Conservation (phyloP, 176 grass and related monocot genomes). For the Chloris gayana region DNA sequence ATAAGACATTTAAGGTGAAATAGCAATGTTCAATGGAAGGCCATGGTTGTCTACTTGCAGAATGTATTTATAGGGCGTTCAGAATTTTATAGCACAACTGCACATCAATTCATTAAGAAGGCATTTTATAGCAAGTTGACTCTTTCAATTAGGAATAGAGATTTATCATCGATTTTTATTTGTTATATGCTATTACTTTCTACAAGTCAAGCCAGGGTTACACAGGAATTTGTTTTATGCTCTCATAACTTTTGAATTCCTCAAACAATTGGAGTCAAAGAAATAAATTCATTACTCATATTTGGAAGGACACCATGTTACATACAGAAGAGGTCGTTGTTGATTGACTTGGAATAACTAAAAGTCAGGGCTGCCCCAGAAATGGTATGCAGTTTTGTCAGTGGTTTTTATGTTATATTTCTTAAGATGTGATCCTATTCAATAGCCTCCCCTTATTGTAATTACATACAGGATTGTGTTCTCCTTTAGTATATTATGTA, state of each 20-base stretch:
- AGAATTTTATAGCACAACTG: neutral
- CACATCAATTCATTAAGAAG: no score
- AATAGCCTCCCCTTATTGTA: no score
- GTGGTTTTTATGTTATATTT: no score
- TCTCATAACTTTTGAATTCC: neutral
- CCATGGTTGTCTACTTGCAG: neutral
- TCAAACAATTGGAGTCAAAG: neutral
- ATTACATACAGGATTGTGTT: no score
- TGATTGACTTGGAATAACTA: no score
- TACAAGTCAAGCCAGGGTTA: neutral
- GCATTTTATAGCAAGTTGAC: neutral
- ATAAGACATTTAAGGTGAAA: slow-evolving; percentile 26
- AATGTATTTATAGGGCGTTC: neutral
- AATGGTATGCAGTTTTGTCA: no score
- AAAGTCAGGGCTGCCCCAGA: no score
- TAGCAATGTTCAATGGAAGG: neutral
- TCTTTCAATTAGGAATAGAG: neutral
- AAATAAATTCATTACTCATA: neutral
- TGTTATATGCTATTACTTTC: neutral
- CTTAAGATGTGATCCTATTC: no score
- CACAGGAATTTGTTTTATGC: neutral
- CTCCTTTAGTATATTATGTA: no score
- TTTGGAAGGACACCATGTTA: no score
- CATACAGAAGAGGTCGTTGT: no score
- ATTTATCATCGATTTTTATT: neutral